Base-by-base conservation (phyloP, 805 yeast species). In the Sungouiozyma ichnusensis region DNA sequence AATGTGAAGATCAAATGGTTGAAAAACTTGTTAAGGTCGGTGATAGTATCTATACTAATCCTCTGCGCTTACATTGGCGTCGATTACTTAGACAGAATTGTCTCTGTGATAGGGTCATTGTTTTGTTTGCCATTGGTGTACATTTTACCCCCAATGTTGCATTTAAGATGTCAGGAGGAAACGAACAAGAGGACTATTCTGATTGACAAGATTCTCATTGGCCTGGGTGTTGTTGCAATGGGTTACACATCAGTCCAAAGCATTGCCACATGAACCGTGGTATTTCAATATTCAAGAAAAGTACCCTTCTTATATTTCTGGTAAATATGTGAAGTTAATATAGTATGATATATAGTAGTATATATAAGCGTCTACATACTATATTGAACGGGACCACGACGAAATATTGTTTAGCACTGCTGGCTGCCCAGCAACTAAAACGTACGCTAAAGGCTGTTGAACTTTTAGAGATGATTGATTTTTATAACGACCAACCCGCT, bases 71-170 rank as follows among this genome's bases (percentile, higher is more conserved):
- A 76, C 47, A 68, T 69, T 46, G 90, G 90, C 0, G 81, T 87
- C 1, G 67, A 73, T 44, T 75, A 81, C 51, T 63, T 84, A 47
- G 92, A 84, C 56, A 70, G 67, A 48, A 81, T 84, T 62, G 90
- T 84, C 9, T 78, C 88, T 2, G 77, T 84, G 54, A 82, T 84
- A 40, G 94, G 94, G 3, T 81, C 87, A 40, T 80, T 84, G 64
- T 88, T 90, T 1, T 84, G 94, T 54, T 81, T 84, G 42, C 94
- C 94, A 2, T 70, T 84, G 64, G 92, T 84, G 4, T 84, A 84
- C 64, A 79, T 84, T 77, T 82, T 83, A 53, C 92, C 94, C 7
- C 92, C 94, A 15, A 68, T 84, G 69, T 64, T 84, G 41, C 92
- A 84, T 53, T 66, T 76, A 42, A 72, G 66, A 53, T 66, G 77